Percentiles rank a stretch among this genome's conserved stretches.
These are phyloP conservation scores for Eucalyptus pauciflora DNA, from an alignment of 345 rosid genomes.

Conservation along the genomic window DNA sequence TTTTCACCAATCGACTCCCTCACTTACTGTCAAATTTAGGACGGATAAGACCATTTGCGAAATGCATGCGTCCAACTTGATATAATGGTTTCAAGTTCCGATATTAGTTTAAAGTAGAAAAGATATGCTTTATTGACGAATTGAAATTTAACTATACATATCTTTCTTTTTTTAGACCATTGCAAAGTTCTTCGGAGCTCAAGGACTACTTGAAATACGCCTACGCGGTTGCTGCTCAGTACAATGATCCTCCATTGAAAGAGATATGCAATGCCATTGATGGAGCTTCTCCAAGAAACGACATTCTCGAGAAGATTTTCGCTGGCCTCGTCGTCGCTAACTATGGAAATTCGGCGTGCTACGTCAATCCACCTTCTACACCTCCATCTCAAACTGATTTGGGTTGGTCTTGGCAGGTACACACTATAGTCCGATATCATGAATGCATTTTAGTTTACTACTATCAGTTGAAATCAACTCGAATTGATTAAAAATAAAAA, in stretches of 20 bases:
- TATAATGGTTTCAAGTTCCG: background rate
- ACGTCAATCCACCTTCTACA: background rate
- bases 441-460: background rate
- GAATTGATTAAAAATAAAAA: background rate
- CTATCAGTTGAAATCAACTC: background rate
- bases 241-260: background rate
- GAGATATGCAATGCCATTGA: background rate
- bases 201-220: rapidly evolving
- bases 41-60: background rate
- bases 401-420: background rate
- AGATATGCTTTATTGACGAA: background rate
- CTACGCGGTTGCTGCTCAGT: rapidly evolving
- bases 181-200: background rate
- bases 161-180: background rate
- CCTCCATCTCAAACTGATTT: background rate
- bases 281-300: background rate
- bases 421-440: background rate
- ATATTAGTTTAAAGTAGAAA: background rate
- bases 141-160: background rate
- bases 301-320: background rate
- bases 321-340: background rate
- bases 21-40: background rate
- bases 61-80: background rate
- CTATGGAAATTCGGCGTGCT: background rate
- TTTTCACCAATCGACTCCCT: background rate